Conservation (phyloP, 306 rosid genomes). For the Aeschynomene evenia region DNA sequence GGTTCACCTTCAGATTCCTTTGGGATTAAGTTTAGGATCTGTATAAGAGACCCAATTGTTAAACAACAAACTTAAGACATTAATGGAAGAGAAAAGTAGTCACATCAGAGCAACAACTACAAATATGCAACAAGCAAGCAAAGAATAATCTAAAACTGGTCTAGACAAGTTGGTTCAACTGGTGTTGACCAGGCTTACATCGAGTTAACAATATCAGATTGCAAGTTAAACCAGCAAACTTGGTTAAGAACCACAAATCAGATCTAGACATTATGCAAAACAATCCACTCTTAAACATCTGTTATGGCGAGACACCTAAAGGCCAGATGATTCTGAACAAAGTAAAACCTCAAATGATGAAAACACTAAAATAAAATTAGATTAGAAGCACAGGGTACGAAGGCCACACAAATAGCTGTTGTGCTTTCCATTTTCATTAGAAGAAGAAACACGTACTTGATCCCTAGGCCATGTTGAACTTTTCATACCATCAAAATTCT, state of each 20-base stretch:
- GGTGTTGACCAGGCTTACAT: not conserved
- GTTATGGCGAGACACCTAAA: not conserved
- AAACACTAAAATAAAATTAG: not conserved
- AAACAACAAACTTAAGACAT: not conserved
- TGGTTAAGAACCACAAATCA: constrained; percentile 3
- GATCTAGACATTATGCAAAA: not conserved
- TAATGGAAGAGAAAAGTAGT: constrained; percentile 2
- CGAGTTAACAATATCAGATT: not conserved
- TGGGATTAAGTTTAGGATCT: constrained; percentile 83
- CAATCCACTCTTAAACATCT: not conserved
- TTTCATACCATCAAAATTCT: not conserved
- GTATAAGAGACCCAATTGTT: constrained; percentile 24
- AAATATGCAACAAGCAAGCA: constrained; percentile 4
- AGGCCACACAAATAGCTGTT: not conserved
- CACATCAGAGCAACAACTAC: not conserved
- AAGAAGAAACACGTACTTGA: not conserved
- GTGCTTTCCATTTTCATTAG: not conserved
- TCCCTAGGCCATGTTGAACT: not conserved
- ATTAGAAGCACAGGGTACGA: constrained; percentile 11
- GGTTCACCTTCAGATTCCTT: constrained; percentile 84
- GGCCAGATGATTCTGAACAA: not conserved
- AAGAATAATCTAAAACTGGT: not conserved
- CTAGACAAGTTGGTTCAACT: constrained; percentile 9
- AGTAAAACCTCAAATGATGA: not conserved
- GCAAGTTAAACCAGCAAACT: not conserved